phyloP scores from a whole-genome alignment of 148 eudicot genomes.

The Dysphania ambrosioides region DNA sequence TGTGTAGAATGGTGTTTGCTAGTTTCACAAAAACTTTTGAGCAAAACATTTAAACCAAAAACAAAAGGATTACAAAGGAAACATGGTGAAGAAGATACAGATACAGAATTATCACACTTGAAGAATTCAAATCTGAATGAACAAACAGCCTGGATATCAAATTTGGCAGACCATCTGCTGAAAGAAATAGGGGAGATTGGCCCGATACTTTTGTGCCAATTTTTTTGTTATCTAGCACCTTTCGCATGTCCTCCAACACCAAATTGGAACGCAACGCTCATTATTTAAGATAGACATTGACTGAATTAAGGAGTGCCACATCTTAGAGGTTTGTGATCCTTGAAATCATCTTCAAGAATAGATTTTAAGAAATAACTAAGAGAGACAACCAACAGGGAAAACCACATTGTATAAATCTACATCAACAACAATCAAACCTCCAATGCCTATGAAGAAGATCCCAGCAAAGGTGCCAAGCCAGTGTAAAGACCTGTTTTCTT shows the following conservation, averaged over 20 bases:
- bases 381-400: not conserved
- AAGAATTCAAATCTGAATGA: not conserved
- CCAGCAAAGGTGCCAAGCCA: not conserved
- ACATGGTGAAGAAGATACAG: not conserved
- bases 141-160: not conserved
- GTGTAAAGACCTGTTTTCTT: too few relatives aligned
- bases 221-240: not conserved
- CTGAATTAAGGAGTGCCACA: not conserved
- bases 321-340: not conserved
- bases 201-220: not conserved
- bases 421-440: not conserved
- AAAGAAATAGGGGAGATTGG: not conserved
- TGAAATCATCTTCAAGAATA: not conserved
- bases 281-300: not conserved
- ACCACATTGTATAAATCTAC: not conserved
- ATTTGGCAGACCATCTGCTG: not conserved
- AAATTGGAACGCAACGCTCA: not conserved
- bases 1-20: too few relatives aligned
- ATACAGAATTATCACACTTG: constrained; percentile 1
- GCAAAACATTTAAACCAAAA: not conserved
- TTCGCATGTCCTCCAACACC: not conserved
- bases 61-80: not conserved
- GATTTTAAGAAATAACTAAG: not conserved
- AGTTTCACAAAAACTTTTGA: not conserved
- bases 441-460: not conserved